Base-by-base conservation (phyloP, 139 green algal genomes). In the Marvania coccoides region DNA sequence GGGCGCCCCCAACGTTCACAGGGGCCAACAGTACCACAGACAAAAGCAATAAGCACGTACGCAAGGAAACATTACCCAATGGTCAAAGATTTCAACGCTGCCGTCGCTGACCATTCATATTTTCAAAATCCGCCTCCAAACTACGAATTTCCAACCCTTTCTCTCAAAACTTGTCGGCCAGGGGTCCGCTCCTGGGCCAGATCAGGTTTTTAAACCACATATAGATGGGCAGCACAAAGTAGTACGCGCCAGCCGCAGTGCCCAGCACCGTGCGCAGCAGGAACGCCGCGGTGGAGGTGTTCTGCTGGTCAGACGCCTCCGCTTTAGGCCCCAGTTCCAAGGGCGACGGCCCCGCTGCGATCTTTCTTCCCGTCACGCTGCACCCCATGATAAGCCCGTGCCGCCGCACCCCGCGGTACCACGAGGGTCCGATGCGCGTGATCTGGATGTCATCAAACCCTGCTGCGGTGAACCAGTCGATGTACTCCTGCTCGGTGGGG, bases 371-470 rank as follows among this genome's bases (percentile, higher is more conserved):
- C 0, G 90, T 96, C 34, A 97, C 91, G 35, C 82, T 93, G 87
- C 91, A 97, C 55, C 91, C 91, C 91, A 97, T 97, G 84, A 97
- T 97, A 61, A 97, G 82, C 9, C 91, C 91, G 63, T 97, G 91
- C 8, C 89, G 75, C 23, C 91, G 68, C 56, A 95, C 88, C 2
- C 91, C 91, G n/a, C 91, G 76, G 81, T 97, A 97, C 92, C 92
- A 97, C 36, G 75, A 88, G 35, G 91, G 91, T 2, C 91, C 91
- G 51, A 97, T 97, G 53, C 91, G 81, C 55, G 86, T 94, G 35
- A 97, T 83, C 78, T 95, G 79, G 8, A 97, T 79, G 69, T 97
- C 88, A 5, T 40, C 60, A 56, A 97, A 97, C 0, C 91, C 91
- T 9, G 87, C 91, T 60, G 86, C 88, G 28, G 79, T 95, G 74